phyloP scores from a whole-genome alignment of 169 alveolate genomes.

The Plasmodium malariae region DNA sequence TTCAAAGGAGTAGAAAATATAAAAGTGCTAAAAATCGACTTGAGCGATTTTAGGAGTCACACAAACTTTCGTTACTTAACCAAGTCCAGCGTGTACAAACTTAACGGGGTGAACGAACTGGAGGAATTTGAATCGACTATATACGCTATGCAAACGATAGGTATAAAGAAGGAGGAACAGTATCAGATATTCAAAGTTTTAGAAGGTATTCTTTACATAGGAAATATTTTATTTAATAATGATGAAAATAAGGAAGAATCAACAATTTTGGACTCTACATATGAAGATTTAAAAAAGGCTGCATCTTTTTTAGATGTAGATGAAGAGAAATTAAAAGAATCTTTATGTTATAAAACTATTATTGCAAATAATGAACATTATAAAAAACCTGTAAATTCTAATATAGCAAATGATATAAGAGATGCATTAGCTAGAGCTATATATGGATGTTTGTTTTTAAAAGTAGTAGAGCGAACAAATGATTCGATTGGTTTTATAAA shows the following conservation, averaged over 20 bases:
- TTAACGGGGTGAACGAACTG: slow-evolving; percentile 90
- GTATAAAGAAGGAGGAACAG: slow-evolving; percentile 87
- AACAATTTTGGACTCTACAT: slow-evolving; percentile 75
- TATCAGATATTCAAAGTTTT: slow-evolving; percentile 85
- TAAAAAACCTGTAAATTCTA: slow-evolving; percentile 86
- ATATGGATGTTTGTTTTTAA: slow-evolving; percentile 95
- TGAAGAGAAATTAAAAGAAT: slow-evolving; percentile 78
- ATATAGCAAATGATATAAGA: slow-evolving; percentile 90
- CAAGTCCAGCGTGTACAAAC: slow-evolving; percentile 82
- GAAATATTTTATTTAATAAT: slow-evolving; percentile 90
- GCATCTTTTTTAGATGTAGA: slow-evolving; percentile 82
- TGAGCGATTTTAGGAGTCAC: slow-evolving; percentile 75
- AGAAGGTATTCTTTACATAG: slow-evolving; percentile 91
- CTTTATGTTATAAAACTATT: slow-evolving; percentile 84
- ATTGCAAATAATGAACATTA: slow-evolving; percentile 84
- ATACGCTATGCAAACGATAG: slow-evolving; percentile 92
- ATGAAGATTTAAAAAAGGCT: slow-evolving; percentile 79
- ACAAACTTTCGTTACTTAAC: slow-evolving; percentile 75
- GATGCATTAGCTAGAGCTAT: slow-evolving; percentile 98
- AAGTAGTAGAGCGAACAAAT: slow-evolving; percentile 95
- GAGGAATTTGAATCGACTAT: slow-evolving; percentile 89
- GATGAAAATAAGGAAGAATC: slow-evolving; percentile 84
- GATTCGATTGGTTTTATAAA: slow-evolving; percentile 88
- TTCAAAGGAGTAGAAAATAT: slow-evolving; percentile 37
- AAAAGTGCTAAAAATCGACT: slow-evolving; percentile 35